Conservation (phyloP, 1,139 yeast genomes). For the Taiozyma onychis region DNA sequence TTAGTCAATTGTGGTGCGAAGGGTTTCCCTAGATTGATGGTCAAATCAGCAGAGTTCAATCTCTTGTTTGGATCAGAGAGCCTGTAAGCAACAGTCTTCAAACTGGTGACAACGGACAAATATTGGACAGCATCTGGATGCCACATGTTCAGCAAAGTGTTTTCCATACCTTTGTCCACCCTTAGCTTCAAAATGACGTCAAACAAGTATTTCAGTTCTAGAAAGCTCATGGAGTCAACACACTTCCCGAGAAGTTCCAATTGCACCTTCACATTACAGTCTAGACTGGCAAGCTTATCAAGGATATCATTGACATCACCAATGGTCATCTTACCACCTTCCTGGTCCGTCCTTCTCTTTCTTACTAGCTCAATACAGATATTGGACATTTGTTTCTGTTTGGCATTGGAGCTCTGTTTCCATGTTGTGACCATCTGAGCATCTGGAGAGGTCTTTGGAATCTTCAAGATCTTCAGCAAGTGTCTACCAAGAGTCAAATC, state of each 20-base stretch:
- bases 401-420: conserved; percentile 30
- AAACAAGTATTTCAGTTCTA: conserved; percentile 67
- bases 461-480: conserved; percentile 38
- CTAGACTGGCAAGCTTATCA: conserved; percentile 41
- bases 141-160: conserved; percentile 58
- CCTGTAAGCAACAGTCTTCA: conserved; percentile 56
- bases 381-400: conserved; percentile 32
- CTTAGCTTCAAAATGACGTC: conserved; percentile 60
- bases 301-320: conserved; percentile 52
- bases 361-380: conserved; percentile 34
- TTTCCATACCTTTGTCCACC: conserved; percentile 50
- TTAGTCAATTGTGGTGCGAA: conserved; percentile 72
- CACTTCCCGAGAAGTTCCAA: conserved; percentile 40
- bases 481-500: conserved; percentile 46
- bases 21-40: conserved; percentile 45
- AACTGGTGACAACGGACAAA: conserved; percentile 60
- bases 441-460: conserved; percentile 47
- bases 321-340: conserved; percentile 39
- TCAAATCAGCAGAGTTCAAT: conserved; percentile 39
- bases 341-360: conserved; percentile 34
- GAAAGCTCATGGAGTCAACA: conserved; percentile 49
- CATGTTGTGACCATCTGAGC: conserved; percentile 40
- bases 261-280: conserved; percentile 26
- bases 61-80: conserved; percentile 44
- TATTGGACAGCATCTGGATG: conserved; percentile 75